Percentiles rank a stretch among this genome's conserved stretches.
Evolutionary conservation across 495 filamentous ascomycete species (phyloP).

Genomic region (Trichoderma reesei): DNA sequence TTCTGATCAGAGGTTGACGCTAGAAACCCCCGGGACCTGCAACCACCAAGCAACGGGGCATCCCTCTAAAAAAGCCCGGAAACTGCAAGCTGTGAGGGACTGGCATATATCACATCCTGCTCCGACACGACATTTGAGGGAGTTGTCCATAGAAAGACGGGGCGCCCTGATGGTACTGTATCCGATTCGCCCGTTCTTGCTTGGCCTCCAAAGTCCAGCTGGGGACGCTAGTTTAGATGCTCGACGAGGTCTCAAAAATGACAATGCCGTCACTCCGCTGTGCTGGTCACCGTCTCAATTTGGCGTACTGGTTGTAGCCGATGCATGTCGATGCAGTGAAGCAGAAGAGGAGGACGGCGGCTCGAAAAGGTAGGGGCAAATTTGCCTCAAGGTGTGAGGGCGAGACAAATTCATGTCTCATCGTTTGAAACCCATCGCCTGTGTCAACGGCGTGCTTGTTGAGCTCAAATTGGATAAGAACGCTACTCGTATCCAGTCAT

Average conservation of each 20-base stretch:
- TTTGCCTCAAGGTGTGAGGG: not conserved
- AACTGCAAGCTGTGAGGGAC: not conserved
- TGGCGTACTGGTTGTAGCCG: not conserved
- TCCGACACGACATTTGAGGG: not conserved
- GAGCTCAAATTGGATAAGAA: too few species aligned
- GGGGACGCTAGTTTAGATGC: not conserved
- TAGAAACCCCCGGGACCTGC: not conserved
- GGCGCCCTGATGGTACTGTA: not conserved
- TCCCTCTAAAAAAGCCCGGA: not conserved
- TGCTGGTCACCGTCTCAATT: not conserved
- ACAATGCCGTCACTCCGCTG: not conserved
- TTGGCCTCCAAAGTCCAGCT: not conserved
- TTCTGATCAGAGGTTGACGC: not conserved
- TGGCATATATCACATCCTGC: not conserved
- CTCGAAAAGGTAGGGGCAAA: not conserved
- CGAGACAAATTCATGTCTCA: not conserved
- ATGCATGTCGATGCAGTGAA: not conserved
- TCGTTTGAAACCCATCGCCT: not conserved
- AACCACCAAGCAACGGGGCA: not conserved
- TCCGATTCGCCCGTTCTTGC: not conserved
- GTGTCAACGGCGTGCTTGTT: too few species aligned
- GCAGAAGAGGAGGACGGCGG: not conserved
- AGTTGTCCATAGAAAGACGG: not conserved
- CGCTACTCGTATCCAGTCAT: too few species aligned
- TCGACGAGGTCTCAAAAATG: not conserved